Base-by-base conservation (phyloP, 495 filamentous ascomycete species). In the Pyrenula aspistea region DNA sequence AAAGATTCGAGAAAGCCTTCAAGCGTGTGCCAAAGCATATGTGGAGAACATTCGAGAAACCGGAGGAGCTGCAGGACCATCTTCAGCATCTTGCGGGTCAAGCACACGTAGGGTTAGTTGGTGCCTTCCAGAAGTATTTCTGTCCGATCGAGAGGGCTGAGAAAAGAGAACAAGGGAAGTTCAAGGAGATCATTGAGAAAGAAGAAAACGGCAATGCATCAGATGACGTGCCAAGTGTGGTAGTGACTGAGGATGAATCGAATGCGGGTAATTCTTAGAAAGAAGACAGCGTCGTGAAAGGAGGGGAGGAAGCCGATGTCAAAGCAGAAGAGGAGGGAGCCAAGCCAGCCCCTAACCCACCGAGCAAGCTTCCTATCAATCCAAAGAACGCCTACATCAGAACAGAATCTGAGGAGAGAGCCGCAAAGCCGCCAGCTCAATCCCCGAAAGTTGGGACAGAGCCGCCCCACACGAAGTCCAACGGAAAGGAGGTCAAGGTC, bases 1-100 rank as follows among this genome's bases (percentile, higher is more conserved):
- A 74, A 62, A 73, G 92, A 53, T 97, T 96, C 66, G 84, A 90
- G 70, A 80, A 81, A 58, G 92, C 92, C 0, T 96, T 97, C 64
- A 71, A 85, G 58, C 83, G 76, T 51, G 73, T 96, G 23, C 87
- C 88, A 1, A 76, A 72, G 31, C 69, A 78, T 25, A 63, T 84
- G 0, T 97, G 90, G 91, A 79, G 80, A 62, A 82, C 91, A 1
- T 96, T 95, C 72, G 81, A 86, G 53, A 74, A 87, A 24, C 81
- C 92, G 3, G 65, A 73, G 31, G 89, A 95, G 69, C 58, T 88
- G 23, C 68, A 77, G 58, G 64, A 63, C 53, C 69, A 52, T 52
- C 22, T 52, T 8, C 8, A 19, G 19, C 8, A 52, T 52, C 22
- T 52, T 21, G 50, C 19, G 8, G 19, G 50, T 15, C 15, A 4